phyloP scores from a whole-genome alignment of 1,284 basidiomycete species.

The Ganoderma sinense region DNA sequence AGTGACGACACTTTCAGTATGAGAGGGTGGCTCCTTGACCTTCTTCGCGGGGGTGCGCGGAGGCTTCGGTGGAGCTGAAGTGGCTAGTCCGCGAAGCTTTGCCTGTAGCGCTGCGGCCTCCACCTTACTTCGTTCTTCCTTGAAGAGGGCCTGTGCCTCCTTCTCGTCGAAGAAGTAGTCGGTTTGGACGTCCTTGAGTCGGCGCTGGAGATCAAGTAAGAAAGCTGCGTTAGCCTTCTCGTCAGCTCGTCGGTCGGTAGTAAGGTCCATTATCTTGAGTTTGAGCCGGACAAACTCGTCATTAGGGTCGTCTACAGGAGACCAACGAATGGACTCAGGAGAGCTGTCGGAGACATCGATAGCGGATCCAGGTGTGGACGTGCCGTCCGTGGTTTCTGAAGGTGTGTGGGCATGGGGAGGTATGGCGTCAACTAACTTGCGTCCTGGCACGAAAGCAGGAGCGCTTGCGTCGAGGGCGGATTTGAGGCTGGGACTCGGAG shows the following conservation, averaged over 20 bases:
- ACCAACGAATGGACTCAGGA: conserved; percentile 37
- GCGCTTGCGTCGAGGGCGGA: conserved; percentile 41
- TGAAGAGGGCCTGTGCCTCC: conserved; percentile 71
- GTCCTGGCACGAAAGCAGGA: conserved; percentile 46
- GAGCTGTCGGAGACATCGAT: conserved; percentile 20
- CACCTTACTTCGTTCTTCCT: conserved; percentile 60
- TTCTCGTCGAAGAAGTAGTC: conserved; percentile 82
- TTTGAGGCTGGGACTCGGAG: conserved; percentile 21
- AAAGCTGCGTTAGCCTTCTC: conserved; percentile 47
- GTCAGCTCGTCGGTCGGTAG: conserved; percentile 40
- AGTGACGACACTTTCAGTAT: conserved; percentile 16
- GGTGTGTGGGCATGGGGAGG: conserved; percentile 2
- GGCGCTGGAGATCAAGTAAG: conserved; percentile 57
- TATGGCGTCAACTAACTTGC: conserved; percentile 14
- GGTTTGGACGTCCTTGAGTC: conserved; percentile 61
- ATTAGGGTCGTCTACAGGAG: conserved; percentile 64
- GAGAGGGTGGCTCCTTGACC: conserved; percentile 24
- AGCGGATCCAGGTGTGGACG: conserved; percentile 15
- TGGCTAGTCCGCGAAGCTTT: conserved; percentile 53
- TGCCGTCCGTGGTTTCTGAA: conserved; percentile 8
- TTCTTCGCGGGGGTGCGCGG: conserved; percentile 5
- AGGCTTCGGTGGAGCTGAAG: conserved; percentile 10
- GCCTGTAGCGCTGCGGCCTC: conserved; percentile 60
- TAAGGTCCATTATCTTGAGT: conserved; percentile 58
- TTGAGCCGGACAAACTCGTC: conserved; percentile 69